A percentile compares a stretch with the other conserved stretches of the same genome.
These are phyloP conservation scores for Monosporascus sp. DNA, from an alignment of 2,329 filamentous ascomycete species.

Conservation along the genomic window DNA sequence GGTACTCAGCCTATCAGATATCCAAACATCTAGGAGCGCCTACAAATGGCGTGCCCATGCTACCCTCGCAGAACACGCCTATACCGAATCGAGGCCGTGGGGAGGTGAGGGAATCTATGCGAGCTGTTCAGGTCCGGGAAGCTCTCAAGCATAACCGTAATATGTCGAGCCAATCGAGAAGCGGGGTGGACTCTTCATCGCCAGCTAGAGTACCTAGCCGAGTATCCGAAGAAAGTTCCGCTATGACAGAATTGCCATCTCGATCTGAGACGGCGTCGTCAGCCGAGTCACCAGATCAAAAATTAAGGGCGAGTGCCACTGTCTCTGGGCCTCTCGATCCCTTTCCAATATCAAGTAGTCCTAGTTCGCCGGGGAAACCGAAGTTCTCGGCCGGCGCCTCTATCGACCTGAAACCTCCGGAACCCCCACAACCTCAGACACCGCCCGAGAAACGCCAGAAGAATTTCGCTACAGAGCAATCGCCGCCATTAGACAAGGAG, in stretches of 20 bases:
- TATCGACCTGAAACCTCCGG: constrained; percentile 12
- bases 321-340: constrained; percentile 53
- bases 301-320: constrained; percentile 52
- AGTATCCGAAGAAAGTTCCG: constrained; percentile 57
- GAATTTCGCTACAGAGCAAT: constrained; percentile 55
- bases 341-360: constrained; percentile 31
- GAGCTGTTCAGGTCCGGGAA: constrained; percentile 53
- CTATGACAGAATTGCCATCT: constrained; percentile 20
- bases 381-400: constrained; percentile 13
- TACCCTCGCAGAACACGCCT: constrained; percentile 77
- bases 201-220: constrained; percentile 54
- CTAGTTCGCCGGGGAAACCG: constrained; percentile 24
- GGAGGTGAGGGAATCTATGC: constrained; percentile 81
- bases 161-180: constrained; percentile 39
- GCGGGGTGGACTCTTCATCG: constrained; percentile 47
- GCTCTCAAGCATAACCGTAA: constrained; percentile 44
- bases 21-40: constrained; percentile 84
- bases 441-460: constrained; percentile 45
- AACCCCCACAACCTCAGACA: constrained; percentile 22
- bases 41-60: constrained; percentile 76
- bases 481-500: constrained; percentile 74
- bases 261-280: constrained; percentile 40
- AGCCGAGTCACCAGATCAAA: constrained; percentile 62
- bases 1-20: constrained; percentile 96
- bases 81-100: constrained; percentile 76